phyloP scores from a whole-genome alignment of 108 stramenopile species.

The Skeletonema menzelii region DNA sequence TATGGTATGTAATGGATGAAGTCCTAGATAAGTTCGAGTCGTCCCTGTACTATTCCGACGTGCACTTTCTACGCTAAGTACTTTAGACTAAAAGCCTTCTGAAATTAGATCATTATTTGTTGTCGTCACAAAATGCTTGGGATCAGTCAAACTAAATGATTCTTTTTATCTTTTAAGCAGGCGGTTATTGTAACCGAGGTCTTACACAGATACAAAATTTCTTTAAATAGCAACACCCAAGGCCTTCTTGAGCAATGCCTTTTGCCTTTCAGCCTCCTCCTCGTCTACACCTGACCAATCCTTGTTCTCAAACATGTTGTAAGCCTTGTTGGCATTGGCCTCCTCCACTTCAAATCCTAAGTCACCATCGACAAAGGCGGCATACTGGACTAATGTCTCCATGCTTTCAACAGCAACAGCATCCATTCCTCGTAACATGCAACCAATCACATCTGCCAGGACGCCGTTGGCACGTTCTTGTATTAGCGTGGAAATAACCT shows the following conservation, averaged over 20 bases:
- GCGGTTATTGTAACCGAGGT: background rate
- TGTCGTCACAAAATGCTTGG: too few species aligned
- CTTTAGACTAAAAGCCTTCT: too few species aligned
- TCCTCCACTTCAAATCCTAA: conserved; percentile 68
- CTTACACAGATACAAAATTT: background rate
- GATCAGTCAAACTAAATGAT: background rate
- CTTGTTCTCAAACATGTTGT: conserved; percentile 71
- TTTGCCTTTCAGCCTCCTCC: conserved; percentile 58
- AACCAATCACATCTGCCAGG: conserved; percentile 52
- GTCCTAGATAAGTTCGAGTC: too few species aligned
- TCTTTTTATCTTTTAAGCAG: background rate
- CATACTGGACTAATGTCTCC: conserved; percentile 70
- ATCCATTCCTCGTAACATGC: conserved; percentile 74
- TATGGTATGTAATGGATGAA: too few species aligned
- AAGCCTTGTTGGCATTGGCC: conserved; percentile 61
- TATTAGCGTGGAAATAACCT: conserved; percentile 64
- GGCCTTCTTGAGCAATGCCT: conserved; percentile 59
- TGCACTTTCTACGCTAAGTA: too few species aligned
- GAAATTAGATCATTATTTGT: too few species aligned
- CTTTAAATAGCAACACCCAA: conserved; percentile 31
- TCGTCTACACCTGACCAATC: conserved; percentile 63
- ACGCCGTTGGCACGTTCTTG: conserved; percentile 52
- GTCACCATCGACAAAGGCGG: conserved; percentile 76
- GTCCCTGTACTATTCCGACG: too few species aligned
- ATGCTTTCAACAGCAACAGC: conserved; percentile 69